Base-by-base conservation (phyloP, 345 rosid genomes). In the thale cress (Arabidopsis thaliana) region DNA sequence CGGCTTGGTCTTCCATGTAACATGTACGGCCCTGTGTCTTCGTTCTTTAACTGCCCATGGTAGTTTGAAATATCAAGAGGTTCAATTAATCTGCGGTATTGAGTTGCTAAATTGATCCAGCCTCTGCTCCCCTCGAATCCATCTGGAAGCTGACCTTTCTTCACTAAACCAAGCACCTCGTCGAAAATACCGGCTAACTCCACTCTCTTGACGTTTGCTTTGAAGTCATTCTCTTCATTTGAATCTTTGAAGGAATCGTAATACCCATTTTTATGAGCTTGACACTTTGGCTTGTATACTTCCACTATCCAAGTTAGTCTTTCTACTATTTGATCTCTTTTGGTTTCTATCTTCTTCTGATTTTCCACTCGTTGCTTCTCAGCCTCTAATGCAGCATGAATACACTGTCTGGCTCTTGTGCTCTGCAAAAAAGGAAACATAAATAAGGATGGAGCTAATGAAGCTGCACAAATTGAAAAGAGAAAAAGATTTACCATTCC, bases 11-110 rank as follows among this genome's bases (percentile, higher is more conserved):
- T 84, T 72, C 89, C 93, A 41, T 51, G 83, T 0, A 0, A 16
- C 87, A 87, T 77, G 37, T 93, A 91, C 2, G 96, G 82, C 37
- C 97, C 98, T 0, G 98, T 88, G 81, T 88, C 93, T 82, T 88
- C 96, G 40, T 93, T 87, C 84, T 87, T 91, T 8, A 80, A 34
- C 73, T 88, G 97, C n/a, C 96, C 53, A 55, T 93, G 83, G 83
- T 91, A 91, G 76, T 91, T 91, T 32, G 96, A 83, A 3, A 93
- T 83, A 49, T 93, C 98, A 38, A 91, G 73, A 24, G 98, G 97
- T 72, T 93, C 98, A 9, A 84, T 80, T 20, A 84, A 71, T 71
- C 71, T 83, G 7, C 92, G 85, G 77, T 79, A 89, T 32, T 36
- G 46, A 5, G 88, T 91, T 11, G 91, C 85, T 7, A 85, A 82